Base-by-base conservation (phyloP, 768 basidiomycete genomes). In the Suillus plorans region DNA sequence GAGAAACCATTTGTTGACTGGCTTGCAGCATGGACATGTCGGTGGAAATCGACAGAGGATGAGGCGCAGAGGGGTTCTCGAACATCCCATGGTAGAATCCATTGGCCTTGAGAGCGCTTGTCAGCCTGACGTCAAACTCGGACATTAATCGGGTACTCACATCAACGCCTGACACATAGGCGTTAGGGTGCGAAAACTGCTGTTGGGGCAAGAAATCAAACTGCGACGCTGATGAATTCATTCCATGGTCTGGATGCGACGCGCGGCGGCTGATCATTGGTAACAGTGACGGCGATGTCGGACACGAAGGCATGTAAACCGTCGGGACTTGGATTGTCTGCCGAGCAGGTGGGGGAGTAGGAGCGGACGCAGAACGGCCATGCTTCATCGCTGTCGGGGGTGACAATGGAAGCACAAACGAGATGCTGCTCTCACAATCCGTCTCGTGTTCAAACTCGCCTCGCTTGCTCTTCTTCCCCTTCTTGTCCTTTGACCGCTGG, bases 251-350 rank as follows among this genome's bases (percentile, higher is more conserved):
- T 49, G 84, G 79, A 72, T 82, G 80, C 41, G 86, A 81, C 42
- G 86, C 76, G 61, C 88, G 85, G 62, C 87, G 82, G 69, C 82
- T 84, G 79, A 88, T 88, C 80, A 89, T 84, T 42, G 82, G 77
- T 18, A 79, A 58, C 69, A 74, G 70, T 14, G 86, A 84, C 14
- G 87, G 88, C 41, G 89, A 89, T 12, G 85, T 81, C 10, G 88
- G 88, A 72, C 85, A 88, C 16, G 88, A 88, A 5, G 87, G 85
- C 81, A 81, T 81, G 77, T 76, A 79, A 7, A 92, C 83, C 67
- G 82, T 85, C 28, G 90, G 90, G 49, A 91, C 81, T 73, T 85
- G 85, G 71, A 92, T 90, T 1, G 84, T 81, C 76, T 91, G 89
- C 68, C 84, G 85, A 4, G 84, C 71, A 13, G 86, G 87, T 0